Base-by-base conservation (phyloP, 805 yeast genomes). In the Candida chauliodis region DNA sequence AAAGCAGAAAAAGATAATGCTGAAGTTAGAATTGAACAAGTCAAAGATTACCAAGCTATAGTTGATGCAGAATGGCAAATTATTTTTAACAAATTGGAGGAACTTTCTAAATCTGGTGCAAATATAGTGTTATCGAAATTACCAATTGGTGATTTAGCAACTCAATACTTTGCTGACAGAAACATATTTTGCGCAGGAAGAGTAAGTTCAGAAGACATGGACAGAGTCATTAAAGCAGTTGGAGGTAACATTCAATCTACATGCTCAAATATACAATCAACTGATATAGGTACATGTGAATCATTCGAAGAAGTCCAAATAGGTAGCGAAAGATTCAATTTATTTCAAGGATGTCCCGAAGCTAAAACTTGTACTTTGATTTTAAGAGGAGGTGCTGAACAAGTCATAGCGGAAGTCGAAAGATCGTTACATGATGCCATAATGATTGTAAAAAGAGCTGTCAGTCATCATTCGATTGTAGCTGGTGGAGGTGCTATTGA, bases 401-500 rank as follows among this genome's bases (percentile, higher is more conserved):
- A 93, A 71, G 95, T 93, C 27, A 82, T 93, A 55, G 96, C 95
- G 39, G 99, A 93, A 69, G 96, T 95, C 18, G 99, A 93, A 62
- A 79, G 99, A 65, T 91, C 97, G 2, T 72, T 93, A 49, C 98
- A 93, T 57, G 99, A 93, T 66, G 99, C 99, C 36, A 88, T 93
- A 36, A 91, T 91, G 99, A 90, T 93, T 59, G 98, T 91, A 32
- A 91, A 90, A 66, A 77, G 99, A 52, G 95, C 98, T 2, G 79
- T 93, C 29, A 81, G 85, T 55, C 90, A 90, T 58, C 84, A 81
- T 55, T 69, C 78, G 20, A 80, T 93, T 49, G 99, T 93, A 41
- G 98, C 96, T 10, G 99, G 99, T 45, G 99, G 99, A 48, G 99
- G 99, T 47, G 99, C 99, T 24, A 84, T 89, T 47, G 99, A 93